Conservation (phyloP, 192 early-diverging fungal species). For the Coemansia sp. region DNA sequence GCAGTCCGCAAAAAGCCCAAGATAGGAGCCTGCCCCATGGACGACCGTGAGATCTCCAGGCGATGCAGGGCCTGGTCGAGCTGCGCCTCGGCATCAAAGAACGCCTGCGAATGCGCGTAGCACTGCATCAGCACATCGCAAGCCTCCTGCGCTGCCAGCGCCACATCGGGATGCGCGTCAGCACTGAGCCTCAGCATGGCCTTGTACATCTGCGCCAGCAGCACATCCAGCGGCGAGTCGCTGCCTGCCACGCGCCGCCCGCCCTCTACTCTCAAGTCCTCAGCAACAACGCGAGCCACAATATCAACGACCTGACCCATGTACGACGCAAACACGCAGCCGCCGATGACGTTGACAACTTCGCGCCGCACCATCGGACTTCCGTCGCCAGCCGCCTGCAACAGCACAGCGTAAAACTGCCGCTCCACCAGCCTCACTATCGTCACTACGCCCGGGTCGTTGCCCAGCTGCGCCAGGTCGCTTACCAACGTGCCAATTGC, state of each 20-base stretch:
- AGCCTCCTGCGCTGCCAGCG: slow-evolving; percentile 62
- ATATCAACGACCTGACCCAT: slow-evolving; percentile 62
- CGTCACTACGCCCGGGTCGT: slow-evolving; percentile 64
- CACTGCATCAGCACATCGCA: slow-evolving; percentile 65
- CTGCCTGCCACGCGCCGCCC: background rate
- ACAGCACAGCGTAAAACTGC: slow-evolving; percentile 58
- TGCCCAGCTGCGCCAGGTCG: slow-evolving; percentile 58
- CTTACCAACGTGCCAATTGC: slow-evolving; percentile 70
- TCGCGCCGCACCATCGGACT: slow-evolving; percentile 89
- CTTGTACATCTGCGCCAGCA: slow-evolving; percentile 72
- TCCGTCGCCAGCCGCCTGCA: slow-evolving; percentile 69
- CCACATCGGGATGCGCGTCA: slow-evolving; percentile 79
- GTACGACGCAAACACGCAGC: slow-evolving; percentile 68
- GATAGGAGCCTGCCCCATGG: slow-evolving; percentile 31
- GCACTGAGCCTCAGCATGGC: slow-evolving; percentile 74
- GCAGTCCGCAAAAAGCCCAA: slow-evolving; percentile 21
- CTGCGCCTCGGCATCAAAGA: slow-evolving; percentile 27
- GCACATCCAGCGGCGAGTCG: slow-evolving; percentile 28
- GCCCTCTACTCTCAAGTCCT: slow-evolving; percentile 44
- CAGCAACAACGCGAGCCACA: slow-evolving; percentile 55
- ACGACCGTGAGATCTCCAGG: slow-evolving; percentile 34
- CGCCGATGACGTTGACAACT: slow-evolving; percentile 73
- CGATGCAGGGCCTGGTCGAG: slow-evolving; percentile 43
- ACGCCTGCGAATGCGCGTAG: slow-evolving; percentile 44
- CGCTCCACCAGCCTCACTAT: slow-evolving; percentile 71